Evolutionary conservation across 805 yeast species (phyloP).

Genomic region (Lipomyces lipofer): DNA sequence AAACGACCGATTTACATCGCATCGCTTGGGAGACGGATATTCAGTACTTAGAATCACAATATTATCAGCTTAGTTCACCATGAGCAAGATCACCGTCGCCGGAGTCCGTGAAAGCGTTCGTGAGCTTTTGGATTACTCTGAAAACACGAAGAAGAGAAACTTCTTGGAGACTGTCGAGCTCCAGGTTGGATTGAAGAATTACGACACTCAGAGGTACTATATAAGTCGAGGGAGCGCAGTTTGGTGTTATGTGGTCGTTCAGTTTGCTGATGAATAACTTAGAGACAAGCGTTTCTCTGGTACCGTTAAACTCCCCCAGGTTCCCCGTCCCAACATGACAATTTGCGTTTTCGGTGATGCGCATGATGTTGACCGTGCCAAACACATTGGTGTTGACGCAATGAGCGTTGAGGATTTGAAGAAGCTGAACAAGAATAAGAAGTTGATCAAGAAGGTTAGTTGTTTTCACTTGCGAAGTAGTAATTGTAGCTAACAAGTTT

Average conservation of each 20-base stretch:
- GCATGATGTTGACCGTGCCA: conserved; percentile 99
- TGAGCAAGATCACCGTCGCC: conserved; percentile 73
- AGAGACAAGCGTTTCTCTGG: conserved; percentile 99
- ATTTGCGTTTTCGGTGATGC: conserved; percentile 99
- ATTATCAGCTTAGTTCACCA: conserved; percentile 6
- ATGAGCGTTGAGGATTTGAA: conserved; percentile 99
- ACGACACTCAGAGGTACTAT: conserved; percentile 89
- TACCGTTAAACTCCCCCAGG: conserved; percentile 94
- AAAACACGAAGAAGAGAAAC: conserved; percentile 96
- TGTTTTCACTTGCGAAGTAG: not conserved
- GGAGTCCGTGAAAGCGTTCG: conserved; percentile 97
- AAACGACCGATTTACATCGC: conserved; percentile 16
- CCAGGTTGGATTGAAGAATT: conserved; percentile 99
- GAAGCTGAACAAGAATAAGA: conserved; percentile 99
- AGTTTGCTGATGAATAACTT: too few species aligned
- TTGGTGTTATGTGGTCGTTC: not conserved
- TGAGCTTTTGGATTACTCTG: conserved; percentile 85
- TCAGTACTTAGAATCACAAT: not conserved
- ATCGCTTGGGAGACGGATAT: conserved; percentile 32
- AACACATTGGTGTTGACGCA: conserved; percentile 98
- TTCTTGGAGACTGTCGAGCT: conserved; percentile 99
- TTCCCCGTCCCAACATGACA: conserved; percentile 99
- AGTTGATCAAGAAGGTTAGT: conserved; percentile 81
- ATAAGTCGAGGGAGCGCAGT: not conserved
- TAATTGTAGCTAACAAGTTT: conserved; percentile 31